Conservation (phyloP, 75 land plant species). For the Ceratopteris richardii region DNA sequence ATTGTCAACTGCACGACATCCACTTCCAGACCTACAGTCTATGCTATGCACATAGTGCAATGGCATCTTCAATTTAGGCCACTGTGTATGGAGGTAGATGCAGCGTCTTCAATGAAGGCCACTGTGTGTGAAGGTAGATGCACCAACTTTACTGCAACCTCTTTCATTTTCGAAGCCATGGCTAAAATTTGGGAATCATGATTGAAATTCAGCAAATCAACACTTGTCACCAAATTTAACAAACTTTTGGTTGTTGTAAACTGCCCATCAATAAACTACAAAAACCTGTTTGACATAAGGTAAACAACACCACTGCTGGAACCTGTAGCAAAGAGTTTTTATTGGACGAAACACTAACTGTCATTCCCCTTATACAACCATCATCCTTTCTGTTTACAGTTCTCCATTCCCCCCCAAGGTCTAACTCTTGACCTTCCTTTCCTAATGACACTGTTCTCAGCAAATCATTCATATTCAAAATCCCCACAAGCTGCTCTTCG, state of each 20-base stretch:
- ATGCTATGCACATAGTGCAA: constrained; percentile 61
- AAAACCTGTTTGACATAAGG: constrained; percentile 68
- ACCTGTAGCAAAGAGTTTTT: constrained; percentile 76
- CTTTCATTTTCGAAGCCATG: constrained; percentile 64
- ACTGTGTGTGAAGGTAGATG: constrained; percentile 82
- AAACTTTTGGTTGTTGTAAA: constrained; percentile 63
- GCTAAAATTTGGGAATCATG: constrained; percentile 81
- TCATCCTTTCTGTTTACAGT: constrained; percentile 81
- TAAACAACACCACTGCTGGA: constrained; percentile 84
- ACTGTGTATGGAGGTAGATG: constrained; percentile 87
- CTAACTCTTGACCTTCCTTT: constrained; percentile 52
- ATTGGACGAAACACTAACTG: constrained; percentile 58
- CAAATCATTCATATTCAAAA: constrained; percentile 91
- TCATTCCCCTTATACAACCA: constrained; percentile 62
- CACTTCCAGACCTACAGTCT: constrained; percentile 90
- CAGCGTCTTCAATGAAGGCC: constrained; percentile 44
- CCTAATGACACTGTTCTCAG: constrained; percentile 64
- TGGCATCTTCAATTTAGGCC: constrained; percentile 50
- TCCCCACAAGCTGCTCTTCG: constrained; percentile 67
- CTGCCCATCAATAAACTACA: constrained; percentile 60
- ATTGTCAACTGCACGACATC: constrained; percentile 77
- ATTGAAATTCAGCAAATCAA: constrained; percentile 66
- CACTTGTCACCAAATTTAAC: constrained; percentile 53
- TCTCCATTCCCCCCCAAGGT: constrained; percentile 93
- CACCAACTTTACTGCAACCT: constrained; percentile 56